Evolutionary conservation across 2,329 filamentous ascomycete genomes (phyloP), one percentile per base, ranked within the genome.

Genomic region (Cercospora sp.): DNA sequence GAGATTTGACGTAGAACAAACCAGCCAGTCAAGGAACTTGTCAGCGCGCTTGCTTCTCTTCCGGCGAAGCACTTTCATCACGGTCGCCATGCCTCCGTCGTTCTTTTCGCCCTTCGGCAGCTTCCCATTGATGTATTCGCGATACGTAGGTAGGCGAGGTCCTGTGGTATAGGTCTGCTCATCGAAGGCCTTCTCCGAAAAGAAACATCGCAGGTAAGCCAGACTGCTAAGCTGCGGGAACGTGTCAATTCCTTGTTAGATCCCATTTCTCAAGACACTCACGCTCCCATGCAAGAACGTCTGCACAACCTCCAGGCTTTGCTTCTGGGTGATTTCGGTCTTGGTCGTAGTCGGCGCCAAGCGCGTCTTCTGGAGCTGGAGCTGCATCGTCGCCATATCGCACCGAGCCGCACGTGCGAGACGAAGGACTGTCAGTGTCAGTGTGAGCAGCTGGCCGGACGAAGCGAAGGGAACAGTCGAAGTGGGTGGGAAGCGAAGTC

Each of bases 221-320:
- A 80, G 62, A 30, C 65, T 75, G 69, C 78, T 80, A 20, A 80
- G 71, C 80, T 64, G 33, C 81, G 62, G 20, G n/a, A 16, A 65
- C 5, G 16, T 31, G 65, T 65, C 62, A 67, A 68, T 39, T 18
- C 4, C 45, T 23, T 6, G 26, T 42, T 9, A 9, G 26, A 36
- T 16, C 31, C 12, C 9, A n/a, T 64, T 16, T 13, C 63, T 10
- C 64, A 65, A 3, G n/a, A 39, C 33, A 78, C 81, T 77, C 69
- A 83, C 80, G 18, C 81, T 80, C 51, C 81, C 78, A 70, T 84
- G 83, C 9, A 85, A 72, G 72, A 84, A 78, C 3, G 82, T 83
- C 73, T 84, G 82, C 13, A 83, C 78, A 48, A 84, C 73, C 64
- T 83, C 81, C 45, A 81, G 75, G 67, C 82, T 85, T 69, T 84